phyloP scores from a whole-genome alignment of 2,329 filamentous ascomycete genomes.

The Arthrobotrys pseudoclavata region DNA sequence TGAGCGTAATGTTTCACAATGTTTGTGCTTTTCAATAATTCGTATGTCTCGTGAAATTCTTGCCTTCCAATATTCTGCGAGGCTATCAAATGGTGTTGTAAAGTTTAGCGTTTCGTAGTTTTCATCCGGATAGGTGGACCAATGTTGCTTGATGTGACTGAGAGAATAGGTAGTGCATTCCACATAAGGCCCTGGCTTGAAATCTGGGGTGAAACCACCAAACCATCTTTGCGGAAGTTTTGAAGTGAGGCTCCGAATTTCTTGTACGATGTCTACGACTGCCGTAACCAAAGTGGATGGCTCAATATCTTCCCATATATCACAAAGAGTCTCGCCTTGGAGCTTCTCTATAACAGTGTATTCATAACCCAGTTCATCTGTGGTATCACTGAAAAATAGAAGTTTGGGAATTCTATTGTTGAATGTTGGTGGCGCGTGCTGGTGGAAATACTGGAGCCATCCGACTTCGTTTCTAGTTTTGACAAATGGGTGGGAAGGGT shows the following conservation, averaged over 20 bases:
- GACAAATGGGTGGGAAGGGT: constrained; percentile 39
- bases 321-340: constrained; percentile 44
- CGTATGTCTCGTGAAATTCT: constrained; percentile 38
- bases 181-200: constrained; percentile 49
- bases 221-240: constrained; percentile 42
- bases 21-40: constrained; percentile 39
- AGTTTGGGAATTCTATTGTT: constrained; percentile 28
- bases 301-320: constrained; percentile 49
- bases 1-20: constrained; percentile 23
- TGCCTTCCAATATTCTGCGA: constrained; percentile 46
- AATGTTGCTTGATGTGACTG: constrained; percentile 40
- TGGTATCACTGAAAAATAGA: constrained; percentile 42
- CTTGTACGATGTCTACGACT: constrained; percentile 41
- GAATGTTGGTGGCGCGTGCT: constrained; percentile 18
- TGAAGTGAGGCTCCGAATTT: constrained; percentile 29
- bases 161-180: constrained; percentile 39
- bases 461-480: constrained; percentile 54
- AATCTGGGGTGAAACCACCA: constrained; percentile 47
- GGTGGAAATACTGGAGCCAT: constrained; percentile 37
- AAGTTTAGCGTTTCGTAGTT: constrained; percentile 43
- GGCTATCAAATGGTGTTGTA: constrained; percentile 33
- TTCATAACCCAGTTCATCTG: constrained; percentile 38
- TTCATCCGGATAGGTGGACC: constrained; percentile 41
- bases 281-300: constrained; percentile 33
- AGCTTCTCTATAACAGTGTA: constrained; percentile 48